Percentiles rank a stretch among this genome's conserved stretches.
phyloP scores from a whole-genome alignment of 805 yeast genomes.

The Wickerhamiella lipophila region DNA sequence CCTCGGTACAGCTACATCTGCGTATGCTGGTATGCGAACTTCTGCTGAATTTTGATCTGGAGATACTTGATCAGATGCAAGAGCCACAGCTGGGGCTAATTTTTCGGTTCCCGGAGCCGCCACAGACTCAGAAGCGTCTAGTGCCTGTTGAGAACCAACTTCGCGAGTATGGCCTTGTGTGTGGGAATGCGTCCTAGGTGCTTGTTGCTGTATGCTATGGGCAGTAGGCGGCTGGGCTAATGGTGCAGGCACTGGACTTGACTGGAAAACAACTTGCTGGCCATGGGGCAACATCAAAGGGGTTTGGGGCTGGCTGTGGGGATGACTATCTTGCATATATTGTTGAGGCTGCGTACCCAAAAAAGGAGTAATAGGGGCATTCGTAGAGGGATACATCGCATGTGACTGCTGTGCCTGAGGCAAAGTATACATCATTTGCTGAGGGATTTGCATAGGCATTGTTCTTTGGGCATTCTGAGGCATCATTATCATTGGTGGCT shows the following conservation, averaged over 20 bases:
- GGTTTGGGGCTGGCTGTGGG: background rate
- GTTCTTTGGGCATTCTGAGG: background rate
- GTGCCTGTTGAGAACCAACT: background rate
- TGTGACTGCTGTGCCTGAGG: background rate
- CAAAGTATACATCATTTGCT: conserved; percentile 1
- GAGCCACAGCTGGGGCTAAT: too few species aligned
- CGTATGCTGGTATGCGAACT: background rate
- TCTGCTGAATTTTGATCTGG: too few species aligned
- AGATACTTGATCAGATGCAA: too few species aligned
- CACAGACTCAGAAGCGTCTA: background rate
- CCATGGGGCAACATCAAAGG: background rate
- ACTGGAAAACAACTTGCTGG: conserved; percentile 5
- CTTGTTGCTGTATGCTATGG: background rate
- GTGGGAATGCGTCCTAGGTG: too few species aligned
- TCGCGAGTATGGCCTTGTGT: too few species aligned
- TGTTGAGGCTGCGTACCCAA: background rate
- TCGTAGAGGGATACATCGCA: background rate
- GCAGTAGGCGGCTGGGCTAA: background rate
- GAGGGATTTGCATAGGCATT: background rate
- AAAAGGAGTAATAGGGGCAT: background rate
- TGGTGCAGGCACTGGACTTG: background rate
- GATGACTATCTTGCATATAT: background rate
- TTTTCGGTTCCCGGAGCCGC: too few species aligned
- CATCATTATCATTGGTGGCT: background rate
- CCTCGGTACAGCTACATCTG: background rate